Evolutionary conservation across 768 basidiomycete genomes (phyloP), one percentile per base, ranked within the genome.

Genomic region (Tricholomella constricta): DNA sequence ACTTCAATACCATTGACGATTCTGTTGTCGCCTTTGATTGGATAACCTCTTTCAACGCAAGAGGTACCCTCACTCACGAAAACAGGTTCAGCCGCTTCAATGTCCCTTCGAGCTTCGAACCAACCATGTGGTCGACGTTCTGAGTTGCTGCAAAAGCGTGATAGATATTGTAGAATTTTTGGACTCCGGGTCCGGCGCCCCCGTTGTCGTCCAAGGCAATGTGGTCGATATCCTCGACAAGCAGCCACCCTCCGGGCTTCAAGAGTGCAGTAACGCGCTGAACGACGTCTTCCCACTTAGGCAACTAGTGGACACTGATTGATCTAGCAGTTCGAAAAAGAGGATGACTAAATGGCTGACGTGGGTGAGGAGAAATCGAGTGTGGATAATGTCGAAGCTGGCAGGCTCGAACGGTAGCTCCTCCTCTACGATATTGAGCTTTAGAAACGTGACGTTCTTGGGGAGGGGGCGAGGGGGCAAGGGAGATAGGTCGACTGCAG

Each of bases 241-340:
- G 38, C 9, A 56, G 40, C 50, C 50, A 56, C 15, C 55, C 50
- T 23, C 36, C 26, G 36, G 50, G 45, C 41, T 44, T 56, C 15
- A 56, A 31, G 7, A 51, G 12, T 6, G 50, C 22, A 11, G 43
- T 38, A 2, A 51, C 22, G 4, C 41, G 19, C 41, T 35, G n/a
- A 1, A 51, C 27, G 12, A 51, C 35, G n/a, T 6, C 20, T 32
- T 32, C 29, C 41, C 27, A 35, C 3, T 42, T 19, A 5, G 41
- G 10, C 27, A 51, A 32, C 49, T 51, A 22, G 22, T 20, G 29
- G 31, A 22, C 29, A 14, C 17, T 32, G 14, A 34, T 11, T 46
- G 15, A 10, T 47, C 12, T 12, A 47, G 45, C 34, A 47, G 2
- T 7, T 19, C 7, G 10, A 20, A 6, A 45, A 12, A 6, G 26